Conservation (phyloP, 345 rosid genomes). For the Eucalyptus guilfoylei region DNA sequence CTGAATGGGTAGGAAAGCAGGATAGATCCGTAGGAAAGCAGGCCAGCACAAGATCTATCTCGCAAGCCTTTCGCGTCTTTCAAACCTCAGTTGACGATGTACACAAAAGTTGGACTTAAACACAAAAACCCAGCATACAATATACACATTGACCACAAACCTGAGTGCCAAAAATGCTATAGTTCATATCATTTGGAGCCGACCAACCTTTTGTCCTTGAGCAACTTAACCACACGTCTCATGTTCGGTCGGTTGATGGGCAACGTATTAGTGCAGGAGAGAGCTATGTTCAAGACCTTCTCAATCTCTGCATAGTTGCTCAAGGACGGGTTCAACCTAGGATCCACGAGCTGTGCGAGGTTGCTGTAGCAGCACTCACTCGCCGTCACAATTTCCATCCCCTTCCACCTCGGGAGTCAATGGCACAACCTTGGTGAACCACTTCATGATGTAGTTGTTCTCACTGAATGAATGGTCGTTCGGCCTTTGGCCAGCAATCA, state of each 20-base stretch:
- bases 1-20: neutral
- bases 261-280: conserved; percentile 38
- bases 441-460: conserved; percentile 41
- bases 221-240: conserved; percentile 62
- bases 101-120: neutral
- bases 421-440: conserved; percentile 25
- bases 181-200: neutral
- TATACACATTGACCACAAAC: neutral
- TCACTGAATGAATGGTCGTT: conserved; percentile 45
- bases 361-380: neutral
- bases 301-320: conserved; percentile 31
- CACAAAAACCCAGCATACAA: neutral
- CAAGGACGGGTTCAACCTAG: conserved; percentile 22
- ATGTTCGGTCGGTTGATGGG: conserved; percentile 50
- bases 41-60: neutral
- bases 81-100: neutral
- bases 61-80: neutral
- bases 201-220: conserved; percentile 20
- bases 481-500: conserved; percentile 57
- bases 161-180: neutral
- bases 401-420: neutral
- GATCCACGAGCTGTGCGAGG: conserved; percentile 26
- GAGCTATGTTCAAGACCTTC: conserved; percentile 39
- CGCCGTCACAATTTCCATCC: neutral
- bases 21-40: too few species aligned